phyloP scores from a whole-genome alignment of 495 filamentous ascomycete species.

The Hypoxylon intermedium region DNA sequence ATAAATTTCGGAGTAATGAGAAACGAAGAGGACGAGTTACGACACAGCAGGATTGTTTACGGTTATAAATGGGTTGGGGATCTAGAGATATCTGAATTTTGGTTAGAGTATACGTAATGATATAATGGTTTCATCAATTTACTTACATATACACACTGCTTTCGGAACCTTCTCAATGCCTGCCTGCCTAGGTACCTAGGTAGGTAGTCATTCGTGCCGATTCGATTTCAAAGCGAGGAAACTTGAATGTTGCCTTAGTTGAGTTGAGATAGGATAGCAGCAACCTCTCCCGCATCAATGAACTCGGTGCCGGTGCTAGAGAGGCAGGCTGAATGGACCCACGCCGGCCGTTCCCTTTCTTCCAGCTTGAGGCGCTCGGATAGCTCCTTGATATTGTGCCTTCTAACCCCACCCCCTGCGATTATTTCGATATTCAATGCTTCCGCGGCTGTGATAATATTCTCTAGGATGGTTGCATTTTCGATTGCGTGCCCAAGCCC shows the following conservation, averaged over 20 bases:
- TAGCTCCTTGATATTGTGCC: conserved; percentile 36
- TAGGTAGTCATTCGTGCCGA: too few relatives aligned
- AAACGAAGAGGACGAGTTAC: not conserved
- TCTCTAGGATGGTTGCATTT: conserved; percentile 38
- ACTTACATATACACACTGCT: too few relatives aligned
- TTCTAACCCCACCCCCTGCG: conserved; percentile 52
- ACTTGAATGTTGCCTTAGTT: not conserved
- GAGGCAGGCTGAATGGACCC: conserved; percentile 49
- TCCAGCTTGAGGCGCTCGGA: conserved; percentile 19
- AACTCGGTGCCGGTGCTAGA: conserved; percentile 8
- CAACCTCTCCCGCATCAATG: conserved; percentile 32
- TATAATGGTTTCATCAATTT: too few relatives aligned
- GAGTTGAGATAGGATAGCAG: conserved; percentile 31
- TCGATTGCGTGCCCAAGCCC: conserved; percentile 44
- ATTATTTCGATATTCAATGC: conserved; percentile 43
- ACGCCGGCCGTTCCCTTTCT: conserved; percentile 13
- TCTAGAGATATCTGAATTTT: not conserved
- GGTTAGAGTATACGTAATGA: too few relatives aligned
- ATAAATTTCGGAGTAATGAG: not conserved
- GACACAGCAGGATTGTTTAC: not conserved
- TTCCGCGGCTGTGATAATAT: conserved; percentile 33
- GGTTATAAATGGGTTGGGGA: not conserved
- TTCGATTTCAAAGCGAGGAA: too few relatives aligned
- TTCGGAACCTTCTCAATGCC: too few relatives aligned
- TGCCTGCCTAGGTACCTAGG: too few relatives aligned